Evolutionary conservation across 176 grass and related monocot genomes (phyloP), one percentile per base, ranked within the genome.

Genomic region (Eragrostis nindensis): DNA sequence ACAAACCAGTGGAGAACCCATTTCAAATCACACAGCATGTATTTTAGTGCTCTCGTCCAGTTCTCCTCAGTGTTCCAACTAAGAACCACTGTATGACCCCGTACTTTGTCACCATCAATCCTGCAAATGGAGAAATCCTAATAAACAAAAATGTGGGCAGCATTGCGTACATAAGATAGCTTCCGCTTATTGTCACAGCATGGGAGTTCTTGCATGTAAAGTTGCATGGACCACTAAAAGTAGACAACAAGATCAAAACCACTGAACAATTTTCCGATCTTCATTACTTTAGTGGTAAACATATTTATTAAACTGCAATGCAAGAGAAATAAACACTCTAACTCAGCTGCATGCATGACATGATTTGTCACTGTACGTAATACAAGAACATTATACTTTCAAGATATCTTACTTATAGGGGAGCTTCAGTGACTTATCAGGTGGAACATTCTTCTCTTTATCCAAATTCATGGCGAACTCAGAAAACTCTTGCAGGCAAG

Each of bases 1-100:
- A 95, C 86, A 80, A 99, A 99, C 92, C 96, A 99, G 62, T 89
- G 93, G 68, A 95, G 86, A n/a, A 99, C 92, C 88, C 90, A 99
- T 84, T 95, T 99, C 82, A 99, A 70, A 81, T 99, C 84, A 86
- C 92, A 95, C 15, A 99, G n/a, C 79, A 90, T 99, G 80, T 95
- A 99, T 30, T 95, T 99, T 26, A 99, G 76, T 16, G 96, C 88
- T 77, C 90, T 95, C 5, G 96, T 99, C 92, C 92, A 93, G 62
- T 88, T 99, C 68, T 95, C 90, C 0, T 85, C 75, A 66, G 95
- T 95, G 73, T 98, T 98, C 71, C 91, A 93, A 84, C 96, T 95
- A 83, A 93, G 59, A 66, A 90, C 92, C 53, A 98, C 95, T 0
- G 90, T 99, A 64, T 95, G 89, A 76, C 73, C 90, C 71, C 90